Conservation (phyloP, 1,284 basidiomycete species). For the Pterula multifida region DNA sequence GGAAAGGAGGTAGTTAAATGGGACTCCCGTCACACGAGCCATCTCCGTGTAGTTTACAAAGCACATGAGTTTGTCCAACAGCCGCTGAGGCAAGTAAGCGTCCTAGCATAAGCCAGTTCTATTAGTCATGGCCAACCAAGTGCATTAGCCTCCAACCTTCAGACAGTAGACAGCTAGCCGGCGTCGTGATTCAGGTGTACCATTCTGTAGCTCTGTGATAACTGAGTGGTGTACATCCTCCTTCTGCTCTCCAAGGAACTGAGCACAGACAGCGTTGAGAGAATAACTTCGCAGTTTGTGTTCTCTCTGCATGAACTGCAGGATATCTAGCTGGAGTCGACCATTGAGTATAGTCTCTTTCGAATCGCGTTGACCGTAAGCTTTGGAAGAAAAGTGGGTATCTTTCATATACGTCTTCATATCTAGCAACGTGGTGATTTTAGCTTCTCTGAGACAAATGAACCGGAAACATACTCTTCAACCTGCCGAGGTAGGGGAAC, state of each 20-base stretch:
- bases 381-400: slow-evolving; percentile 93
- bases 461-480: slow-evolving; percentile 46
- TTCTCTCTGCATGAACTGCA: slow-evolving; percentile 95
- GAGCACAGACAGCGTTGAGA: slow-evolving; percentile 90
- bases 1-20: slow-evolving; percentile 86
- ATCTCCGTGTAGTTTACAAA: slow-evolving; percentile 95
- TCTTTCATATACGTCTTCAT: slow-evolving; percentile 72
- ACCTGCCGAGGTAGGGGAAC: slow-evolving; percentile 72
- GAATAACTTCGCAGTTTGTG: slow-evolving; percentile 93
- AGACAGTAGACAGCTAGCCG: slow-evolving; percentile 92
- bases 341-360: slow-evolving; percentile 87
- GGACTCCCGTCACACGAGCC: slow-evolving; percentile 94
- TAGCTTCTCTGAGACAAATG: not conserved
- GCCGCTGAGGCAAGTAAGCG: slow-evolving; percentile 87
- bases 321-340: slow-evolving; percentile 82
- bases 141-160: too few relatives aligned
- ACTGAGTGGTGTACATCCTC: slow-evolving; percentile 96
- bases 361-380: slow-evolving; percentile 89
- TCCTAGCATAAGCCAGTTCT: slow-evolving; percentile 52
- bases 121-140: slow-evolving; percentile 6
- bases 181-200: slow-evolving; percentile 80
- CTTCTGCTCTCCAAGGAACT: slow-evolving; percentile 94
- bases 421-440: slow-evolving; percentile 28
- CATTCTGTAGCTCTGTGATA: slow-evolving; percentile 93
- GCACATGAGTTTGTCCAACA: slow-evolving; percentile 95